These are phyloP conservation scores for Apiospora arundinis DNA, from an alignment of 2,329 filamentous ascomycete species.

Conservation along the genomic window DNA sequence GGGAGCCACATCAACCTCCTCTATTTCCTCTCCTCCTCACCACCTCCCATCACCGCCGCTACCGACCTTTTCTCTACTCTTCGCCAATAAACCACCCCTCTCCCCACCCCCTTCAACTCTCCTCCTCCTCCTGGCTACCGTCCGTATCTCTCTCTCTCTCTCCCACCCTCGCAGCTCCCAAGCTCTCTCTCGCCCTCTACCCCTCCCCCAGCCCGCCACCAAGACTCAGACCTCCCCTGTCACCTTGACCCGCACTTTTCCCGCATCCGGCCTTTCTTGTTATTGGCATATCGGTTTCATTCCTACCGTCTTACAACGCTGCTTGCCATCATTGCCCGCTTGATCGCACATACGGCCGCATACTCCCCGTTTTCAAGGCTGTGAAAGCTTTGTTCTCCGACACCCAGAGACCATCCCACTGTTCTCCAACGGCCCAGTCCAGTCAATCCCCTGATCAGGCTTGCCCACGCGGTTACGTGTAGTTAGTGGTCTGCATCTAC, in stretches of 20 bases:
- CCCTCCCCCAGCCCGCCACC: constrained; percentile 11
- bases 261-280: constrained; percentile 10
- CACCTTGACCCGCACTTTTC: constrained; percentile 7
- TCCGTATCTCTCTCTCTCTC: not conserved
- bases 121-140: not conserved
- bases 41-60: constrained; percentile 14
- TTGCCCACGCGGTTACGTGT: constrained; percentile 14
- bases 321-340: constrained; percentile 14
- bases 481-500: constrained; percentile 16
- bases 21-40: constrained; percentile 20
- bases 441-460: not conserved
- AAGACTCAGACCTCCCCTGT: constrained; percentile 17
- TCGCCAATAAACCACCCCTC: constrained; percentile 12
- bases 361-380: not conserved
- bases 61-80: constrained; percentile 18
- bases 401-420: not conserved
- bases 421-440: not conserved
- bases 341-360: constrained; percentile 18
- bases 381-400: not conserved
- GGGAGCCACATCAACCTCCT: constrained; percentile 19
- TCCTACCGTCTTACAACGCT: constrained; percentile 18
- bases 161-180: not conserved
- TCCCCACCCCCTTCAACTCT: not conserved
- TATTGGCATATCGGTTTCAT: constrained; percentile 16
- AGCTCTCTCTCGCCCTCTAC: not conserved